phyloP scores from a whole-genome alignment of 2,329 filamentous ascomycete species.

The Aspergillus intermedius region DNA sequence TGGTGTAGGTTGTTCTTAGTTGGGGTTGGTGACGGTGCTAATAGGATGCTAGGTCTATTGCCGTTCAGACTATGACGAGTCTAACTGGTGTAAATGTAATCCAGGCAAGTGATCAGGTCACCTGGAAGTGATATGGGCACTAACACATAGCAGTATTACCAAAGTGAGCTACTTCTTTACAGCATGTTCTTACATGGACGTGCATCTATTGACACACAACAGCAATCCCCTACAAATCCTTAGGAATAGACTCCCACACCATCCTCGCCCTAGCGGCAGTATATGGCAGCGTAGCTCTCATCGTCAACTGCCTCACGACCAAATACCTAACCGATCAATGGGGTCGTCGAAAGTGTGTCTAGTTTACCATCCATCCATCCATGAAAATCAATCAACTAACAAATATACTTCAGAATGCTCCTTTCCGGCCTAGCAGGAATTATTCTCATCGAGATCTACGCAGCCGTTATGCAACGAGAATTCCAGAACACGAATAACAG shows the following conservation, averaged over 20 bases:
- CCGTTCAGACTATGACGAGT: constrained; percentile 53
- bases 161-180: constrained; percentile 14
- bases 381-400: neutral
- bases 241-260: constrained; percentile 45
- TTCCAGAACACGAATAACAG: constrained; percentile 52
- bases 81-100: constrained; percentile 55
- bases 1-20: constrained; percentile 35
- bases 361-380: neutral
- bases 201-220: constrained; percentile 24
- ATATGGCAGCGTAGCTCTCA: constrained; percentile 49
- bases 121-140: constrained; percentile 1
- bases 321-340: constrained; percentile 51
- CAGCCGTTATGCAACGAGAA: constrained; percentile 52
- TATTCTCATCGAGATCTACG: constrained; percentile 53
- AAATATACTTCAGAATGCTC: constrained; percentile 43
- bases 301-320: constrained; percentile 47
- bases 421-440: constrained; percentile 47
- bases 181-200: too few relatives aligned
- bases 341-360: constrained; percentile 48
- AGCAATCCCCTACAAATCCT: constrained; percentile 50
- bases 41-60: constrained; percentile 37
- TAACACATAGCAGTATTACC: constrained; percentile 20
- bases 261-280: constrained; percentile 51
- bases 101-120: constrained; percentile 27
- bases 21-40: constrained; percentile 3